These are phyloP conservation scores for Candida fluviatilis DNA, from an alignment of 805 yeast species.

Conservation along the genomic window DNA sequence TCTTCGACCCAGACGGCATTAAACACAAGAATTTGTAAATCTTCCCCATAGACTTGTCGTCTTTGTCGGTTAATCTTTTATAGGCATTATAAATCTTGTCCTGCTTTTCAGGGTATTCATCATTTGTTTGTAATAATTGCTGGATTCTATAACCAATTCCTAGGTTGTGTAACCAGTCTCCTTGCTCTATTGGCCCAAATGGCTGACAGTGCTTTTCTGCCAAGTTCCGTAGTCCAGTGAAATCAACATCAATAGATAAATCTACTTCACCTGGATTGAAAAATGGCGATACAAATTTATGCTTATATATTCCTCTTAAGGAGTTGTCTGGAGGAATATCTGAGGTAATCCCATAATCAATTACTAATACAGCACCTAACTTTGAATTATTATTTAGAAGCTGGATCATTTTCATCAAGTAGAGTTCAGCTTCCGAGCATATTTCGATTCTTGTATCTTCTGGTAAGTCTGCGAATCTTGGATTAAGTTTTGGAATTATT, in stretches of 20 bases:
- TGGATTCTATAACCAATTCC: conserved; percentile 72
- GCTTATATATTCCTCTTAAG: conserved; percentile 68
- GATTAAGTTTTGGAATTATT: conserved; percentile 46
- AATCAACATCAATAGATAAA: conserved; percentile 81
- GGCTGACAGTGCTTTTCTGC: conserved; percentile 12
- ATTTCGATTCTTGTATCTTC: conserved; percentile 62
- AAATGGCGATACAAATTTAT: conserved; percentile 72
- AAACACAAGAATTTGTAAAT: conserved; percentile 69
- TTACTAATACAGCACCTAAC: conserved; percentile 62
- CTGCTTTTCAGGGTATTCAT: conserved; percentile 39
- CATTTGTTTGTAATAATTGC: conserved; percentile 46
- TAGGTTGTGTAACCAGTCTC: conserved; percentile 71
- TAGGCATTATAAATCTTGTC: conserved; percentile 55
- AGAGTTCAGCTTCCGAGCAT: conserved; percentile 67
- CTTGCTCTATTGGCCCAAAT: conserved; percentile 68
- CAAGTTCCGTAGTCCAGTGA: conserved; percentile 45
- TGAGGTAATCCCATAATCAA: conserved; percentile 71
- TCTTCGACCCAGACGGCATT: conserved; percentile 39
- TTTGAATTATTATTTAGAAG: conserved; percentile 35
- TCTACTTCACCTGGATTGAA: conserved; percentile 76
- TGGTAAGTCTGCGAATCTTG: conserved; percentile 51
- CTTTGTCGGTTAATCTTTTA: conserved; percentile 57
- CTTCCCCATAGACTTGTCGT: conserved; percentile 67
- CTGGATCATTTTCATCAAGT: conserved; percentile 49
- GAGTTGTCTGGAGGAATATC: conserved; percentile 63